Evolutionary conservation across 768 basidiomycete species (phyloP).

Genomic region (Termitomyces sp.): DNA sequence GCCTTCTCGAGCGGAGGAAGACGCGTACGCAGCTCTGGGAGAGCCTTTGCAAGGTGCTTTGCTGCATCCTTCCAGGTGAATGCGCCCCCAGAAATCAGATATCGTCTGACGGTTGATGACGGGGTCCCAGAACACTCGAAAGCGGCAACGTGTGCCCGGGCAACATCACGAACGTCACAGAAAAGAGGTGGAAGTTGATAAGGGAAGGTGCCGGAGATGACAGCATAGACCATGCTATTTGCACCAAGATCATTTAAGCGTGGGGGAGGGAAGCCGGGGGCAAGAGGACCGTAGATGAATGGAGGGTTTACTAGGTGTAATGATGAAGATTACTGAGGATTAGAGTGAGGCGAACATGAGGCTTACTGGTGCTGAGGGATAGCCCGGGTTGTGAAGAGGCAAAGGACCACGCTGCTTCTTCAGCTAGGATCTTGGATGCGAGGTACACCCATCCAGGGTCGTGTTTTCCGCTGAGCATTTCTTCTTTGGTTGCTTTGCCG

Average conservation of each 20-base stretch:
- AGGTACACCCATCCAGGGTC: conserved; percentile 4
- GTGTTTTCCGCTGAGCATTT: conserved; percentile 9
- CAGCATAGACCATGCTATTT: not conserved
- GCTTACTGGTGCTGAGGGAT: conserved; percentile 30
- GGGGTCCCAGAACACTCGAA: not conserved
- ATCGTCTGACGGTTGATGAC: conserved; percentile 12
- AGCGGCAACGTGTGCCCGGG: conserved; percentile 10
- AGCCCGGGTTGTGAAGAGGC: conserved; percentile 33
- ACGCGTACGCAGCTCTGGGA: not conserved
- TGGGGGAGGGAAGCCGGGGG: conserved; percentile 8
- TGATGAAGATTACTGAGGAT: not conserved
- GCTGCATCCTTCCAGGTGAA: conserved; percentile 8
- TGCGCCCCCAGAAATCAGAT: conserved; percentile 3
- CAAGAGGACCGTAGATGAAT: conserved; percentile 13
- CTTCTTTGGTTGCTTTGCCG: conserved; percentile 6
- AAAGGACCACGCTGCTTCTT: conserved; percentile 35
- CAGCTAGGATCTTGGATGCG: conserved; percentile 7
- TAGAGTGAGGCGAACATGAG: not conserved
- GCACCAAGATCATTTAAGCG: conserved; percentile 1
- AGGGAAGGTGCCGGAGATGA: not conserved
- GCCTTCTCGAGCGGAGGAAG: not conserved
- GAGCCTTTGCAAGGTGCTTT: not conserved
- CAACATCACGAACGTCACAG: conserved; percentile 14
- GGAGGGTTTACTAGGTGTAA: conserved; percentile 22
- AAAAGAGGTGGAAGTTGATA: conserved; percentile 2